These are phyloP conservation scores for Talaromyces verruculosus DNA, from an alignment of 2,329 filamentous ascomycete genomes.

Conservation along the genomic window DNA sequence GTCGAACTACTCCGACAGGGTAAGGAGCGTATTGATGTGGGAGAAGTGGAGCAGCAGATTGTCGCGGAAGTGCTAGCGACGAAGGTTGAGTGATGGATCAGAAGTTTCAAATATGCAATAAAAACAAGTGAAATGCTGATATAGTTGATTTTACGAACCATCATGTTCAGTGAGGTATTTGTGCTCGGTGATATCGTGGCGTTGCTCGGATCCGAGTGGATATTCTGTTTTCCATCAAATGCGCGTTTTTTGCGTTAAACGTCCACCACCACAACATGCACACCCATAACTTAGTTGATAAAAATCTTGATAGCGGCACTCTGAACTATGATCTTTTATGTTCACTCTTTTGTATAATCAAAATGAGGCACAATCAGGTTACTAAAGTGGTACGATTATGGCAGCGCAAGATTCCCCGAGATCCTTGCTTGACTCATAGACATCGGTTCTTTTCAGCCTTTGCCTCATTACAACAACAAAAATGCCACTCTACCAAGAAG, in stretches of 20 bases:
- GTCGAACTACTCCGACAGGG: slow-evolving; percentile 19
- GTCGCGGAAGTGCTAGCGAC: slow-evolving; percentile 9
- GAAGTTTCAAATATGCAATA: not conserved
- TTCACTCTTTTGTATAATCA: too few relatives aligned
- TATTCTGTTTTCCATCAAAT: not conserved
- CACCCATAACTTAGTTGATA: not conserved
- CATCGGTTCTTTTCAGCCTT: not conserved
- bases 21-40: slow-evolving; percentile 19
- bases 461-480: not conserved
- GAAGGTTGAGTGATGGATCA: not conserved
- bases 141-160: not conserved
- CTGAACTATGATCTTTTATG: not conserved
- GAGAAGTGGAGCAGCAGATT: slow-evolving; percentile 19
- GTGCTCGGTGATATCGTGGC: not conserved
- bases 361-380: not conserved
- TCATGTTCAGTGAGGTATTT: not conserved
- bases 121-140: not conserved
- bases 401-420: not conserved
- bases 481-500: not conserved
- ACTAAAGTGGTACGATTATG: not conserved
- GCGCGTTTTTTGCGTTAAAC: not conserved
- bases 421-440: not conserved
- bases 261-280: not conserved
- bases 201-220: not conserved
- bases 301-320: not conserved